phyloP scores from a whole-genome alignment of 352 stramenopile species.

The Sclerospora graminicola region DNA sequence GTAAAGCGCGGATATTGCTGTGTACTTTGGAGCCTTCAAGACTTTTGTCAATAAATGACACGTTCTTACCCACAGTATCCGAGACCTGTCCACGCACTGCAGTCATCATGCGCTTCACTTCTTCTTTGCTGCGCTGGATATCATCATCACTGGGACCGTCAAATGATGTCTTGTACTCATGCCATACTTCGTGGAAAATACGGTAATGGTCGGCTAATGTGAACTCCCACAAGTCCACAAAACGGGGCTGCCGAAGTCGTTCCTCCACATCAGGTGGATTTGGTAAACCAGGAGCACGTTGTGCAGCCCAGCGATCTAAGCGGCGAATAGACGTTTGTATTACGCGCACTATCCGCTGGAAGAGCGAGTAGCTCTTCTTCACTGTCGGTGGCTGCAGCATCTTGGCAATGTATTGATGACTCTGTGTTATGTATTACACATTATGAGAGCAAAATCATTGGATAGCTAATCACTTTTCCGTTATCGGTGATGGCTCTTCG shows the following conservation, averaged over 20 bases:
- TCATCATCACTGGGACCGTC: slow-evolving; percentile 39
- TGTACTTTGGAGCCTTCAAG: slow-evolving; percentile 58
- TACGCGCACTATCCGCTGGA: slow-evolving; percentile 62
- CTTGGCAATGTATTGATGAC: not conserved
- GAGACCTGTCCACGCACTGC: slow-evolving; percentile 45
- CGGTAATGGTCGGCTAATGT: slow-evolving; percentile 55
- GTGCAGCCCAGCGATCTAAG: slow-evolving; percentile 36
- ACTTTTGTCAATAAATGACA: slow-evolving; percentile 46
- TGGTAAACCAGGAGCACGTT: slow-evolving; percentile 53
- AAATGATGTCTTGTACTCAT: slow-evolving; percentile 64
- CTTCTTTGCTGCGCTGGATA: slow-evolving; percentile 50
- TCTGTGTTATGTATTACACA: not conserved
- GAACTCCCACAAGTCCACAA: slow-evolving; percentile 75
- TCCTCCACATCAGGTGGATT: slow-evolving; percentile 55
- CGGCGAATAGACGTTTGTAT: slow-evolving; percentile 52
- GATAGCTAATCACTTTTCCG: not conserved
- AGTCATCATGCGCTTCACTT: slow-evolving; percentile 38
- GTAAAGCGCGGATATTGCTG: slow-evolving; percentile 42
- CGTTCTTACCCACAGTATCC: slow-evolving; percentile 43
- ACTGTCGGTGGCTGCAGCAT: slow-evolving; percentile 8
- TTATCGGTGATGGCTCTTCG: slow-evolving; percentile 23
- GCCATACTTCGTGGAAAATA: slow-evolving; percentile 53
- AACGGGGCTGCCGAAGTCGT: slow-evolving; percentile 30
- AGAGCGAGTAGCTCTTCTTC: slow-evolving; percentile 71
- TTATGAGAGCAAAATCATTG: not conserved